A percentile compares a stretch with the other conserved stretches of the same genome.
Evolutionary conservation across 2,329 filamentous ascomycete species (phyloP).

Genomic region (Fusarium xyrophilum): DNA sequence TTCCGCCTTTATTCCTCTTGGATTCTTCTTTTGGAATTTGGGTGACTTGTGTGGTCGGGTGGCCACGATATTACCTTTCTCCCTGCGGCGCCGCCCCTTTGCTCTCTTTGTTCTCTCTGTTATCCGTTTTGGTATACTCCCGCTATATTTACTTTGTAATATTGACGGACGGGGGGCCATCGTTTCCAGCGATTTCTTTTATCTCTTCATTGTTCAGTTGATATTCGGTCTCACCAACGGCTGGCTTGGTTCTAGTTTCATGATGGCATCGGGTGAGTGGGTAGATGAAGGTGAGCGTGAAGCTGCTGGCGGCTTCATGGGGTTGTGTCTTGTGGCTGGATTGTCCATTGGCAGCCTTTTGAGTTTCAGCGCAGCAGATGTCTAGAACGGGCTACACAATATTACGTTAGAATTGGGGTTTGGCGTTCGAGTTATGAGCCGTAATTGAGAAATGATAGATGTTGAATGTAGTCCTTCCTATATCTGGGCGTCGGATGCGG

Average conservation of each 20-base stretch:
- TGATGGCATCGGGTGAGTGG: conserved; percentile 88
- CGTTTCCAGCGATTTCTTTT: conserved; percentile 84
- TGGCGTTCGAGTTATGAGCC: conserved; percentile 13
- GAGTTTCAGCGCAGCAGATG: conserved; percentile 75
- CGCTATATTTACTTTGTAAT: conserved; percentile 90
- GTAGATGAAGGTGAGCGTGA: conserved; percentile 84
- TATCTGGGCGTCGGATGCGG: conserved; percentile 18
- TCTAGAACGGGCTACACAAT: conserved; percentile 43
- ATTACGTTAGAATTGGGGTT: conserved; percentile 17
- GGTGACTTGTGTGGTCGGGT: conserved; percentile 84
- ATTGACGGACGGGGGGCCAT: conserved; percentile 76
- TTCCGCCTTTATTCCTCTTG: conserved; percentile 84
- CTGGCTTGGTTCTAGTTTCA: conserved; percentile 83
- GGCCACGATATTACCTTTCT: conserved; percentile 64
- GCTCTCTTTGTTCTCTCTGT: conserved; percentile 72
- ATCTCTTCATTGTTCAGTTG: conserved; percentile 82
- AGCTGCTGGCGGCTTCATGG: conserved; percentile 93
- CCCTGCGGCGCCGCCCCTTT: conserved; percentile 66
- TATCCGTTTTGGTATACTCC: conserved; percentile 73
- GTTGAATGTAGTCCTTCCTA: conserved; percentile 4
- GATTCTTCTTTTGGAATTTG: conserved; percentile 91
- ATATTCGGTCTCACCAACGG: conserved; percentile 86
- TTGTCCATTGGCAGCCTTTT: conserved; percentile 84
- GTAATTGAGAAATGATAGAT: conserved; percentile 21
- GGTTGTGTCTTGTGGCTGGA: conserved; percentile 83